Percentiles rank a stretch among this genome's conserved stretches.
Conservation (phyloP, 176 grass and related monocot species). For the Lolium multiflorum region DNA sequence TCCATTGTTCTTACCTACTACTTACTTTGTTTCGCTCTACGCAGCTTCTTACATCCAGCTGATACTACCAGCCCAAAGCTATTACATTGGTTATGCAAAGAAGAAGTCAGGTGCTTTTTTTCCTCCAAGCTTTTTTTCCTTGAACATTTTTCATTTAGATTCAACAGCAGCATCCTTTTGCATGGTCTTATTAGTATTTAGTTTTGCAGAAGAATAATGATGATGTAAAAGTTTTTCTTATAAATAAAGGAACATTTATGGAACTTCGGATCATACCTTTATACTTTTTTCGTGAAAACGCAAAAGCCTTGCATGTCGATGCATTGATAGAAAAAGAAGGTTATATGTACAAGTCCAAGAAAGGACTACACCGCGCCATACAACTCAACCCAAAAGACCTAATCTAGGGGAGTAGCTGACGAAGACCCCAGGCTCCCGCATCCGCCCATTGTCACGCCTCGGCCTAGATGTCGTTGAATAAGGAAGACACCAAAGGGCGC, state of each 20-base stretch:
- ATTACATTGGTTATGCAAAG: constrained; percentile 83
- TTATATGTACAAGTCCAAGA: too few species aligned
- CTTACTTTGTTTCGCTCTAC: constrained; percentile 43
- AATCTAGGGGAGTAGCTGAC: too few species aligned
- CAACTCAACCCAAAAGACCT: too few species aligned
- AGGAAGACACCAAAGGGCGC: too few species aligned
- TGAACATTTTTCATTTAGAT: constrained; percentile 24
- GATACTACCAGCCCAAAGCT: constrained; percentile 81
- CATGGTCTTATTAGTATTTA: constrained; percentile 27
- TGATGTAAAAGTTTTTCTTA: neutral
- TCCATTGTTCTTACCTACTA: constrained; percentile 37
- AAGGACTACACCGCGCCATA: too few species aligned
- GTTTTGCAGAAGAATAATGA: neutral
- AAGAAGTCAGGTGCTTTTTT: constrained; percentile 83
- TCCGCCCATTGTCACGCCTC: too few species aligned
- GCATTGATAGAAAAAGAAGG: too few species aligned
- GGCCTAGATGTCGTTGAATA: too few species aligned
- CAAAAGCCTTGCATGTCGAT: too few species aligned
- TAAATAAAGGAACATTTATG: constrained; percentile 30
- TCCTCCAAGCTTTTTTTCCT: constrained; percentile 27
- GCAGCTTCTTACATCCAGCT: constrained; percentile 92
- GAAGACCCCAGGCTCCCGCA: too few species aligned
- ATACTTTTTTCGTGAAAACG: neutral
- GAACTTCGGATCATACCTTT: neutral
- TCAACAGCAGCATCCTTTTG: constrained; percentile 5